These are phyloP conservation scores for Diaporthe aspalathi DNA, from an alignment of 2,329 filamentous ascomycete species.

Conservation along the genomic window DNA sequence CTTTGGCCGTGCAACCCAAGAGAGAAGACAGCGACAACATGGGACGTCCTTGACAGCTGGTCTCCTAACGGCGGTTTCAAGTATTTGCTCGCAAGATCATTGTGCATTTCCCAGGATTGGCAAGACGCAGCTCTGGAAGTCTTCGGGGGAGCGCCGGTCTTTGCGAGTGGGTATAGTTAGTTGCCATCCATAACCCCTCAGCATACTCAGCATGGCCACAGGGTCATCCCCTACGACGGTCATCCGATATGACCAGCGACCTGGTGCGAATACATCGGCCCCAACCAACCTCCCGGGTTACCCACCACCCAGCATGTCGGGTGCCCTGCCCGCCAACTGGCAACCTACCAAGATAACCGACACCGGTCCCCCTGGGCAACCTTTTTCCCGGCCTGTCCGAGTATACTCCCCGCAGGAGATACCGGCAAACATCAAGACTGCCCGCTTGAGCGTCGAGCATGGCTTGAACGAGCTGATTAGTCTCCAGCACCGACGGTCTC, in stretches of 20 bases:
- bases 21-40: neutral
- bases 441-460: slow-evolving; percentile 45
- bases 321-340: neutral
- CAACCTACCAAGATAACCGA: neutral
- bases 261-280: neutral
- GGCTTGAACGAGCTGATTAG: slow-evolving; percentile 50
- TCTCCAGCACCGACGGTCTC: slow-evolving; percentile 47
- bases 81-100: neutral
- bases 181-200: neutral
- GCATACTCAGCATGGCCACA: neutral
- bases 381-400: slow-evolving; percentile 26
- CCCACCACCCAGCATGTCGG: slow-evolving; percentile 6
- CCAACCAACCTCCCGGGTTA: neutral
- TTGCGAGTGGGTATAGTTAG: neutral
- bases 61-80: neutral
- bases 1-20: neutral
- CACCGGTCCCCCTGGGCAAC: neutral
- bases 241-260: slow-evolving; percentile 6
- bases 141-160: neutral
- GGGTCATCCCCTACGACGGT: neutral
- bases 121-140: neutral
- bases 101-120: neutral
- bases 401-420: slow-evolving; percentile 42
- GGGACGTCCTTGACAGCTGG: neutral
- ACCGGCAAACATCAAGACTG: slow-evolving; percentile 41